Conservation (phyloP, 306 rosid genomes). For the Gastrolobium villosum region DNA sequence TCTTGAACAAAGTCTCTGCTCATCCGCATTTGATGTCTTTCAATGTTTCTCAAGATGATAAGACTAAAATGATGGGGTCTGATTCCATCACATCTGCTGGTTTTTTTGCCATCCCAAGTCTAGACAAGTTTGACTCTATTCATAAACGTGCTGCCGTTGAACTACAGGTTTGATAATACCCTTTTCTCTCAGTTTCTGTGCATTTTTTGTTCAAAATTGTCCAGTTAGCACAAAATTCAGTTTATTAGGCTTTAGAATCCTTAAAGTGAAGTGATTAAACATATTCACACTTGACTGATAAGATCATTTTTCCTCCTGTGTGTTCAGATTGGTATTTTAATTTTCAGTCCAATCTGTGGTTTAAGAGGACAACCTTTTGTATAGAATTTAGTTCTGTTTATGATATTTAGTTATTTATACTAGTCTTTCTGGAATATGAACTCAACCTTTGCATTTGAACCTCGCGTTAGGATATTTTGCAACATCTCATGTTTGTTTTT, state of each 20-base stretch:
- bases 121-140: constrained; percentile 51
- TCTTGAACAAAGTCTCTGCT: constrained; percentile 63
- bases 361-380: background rate
- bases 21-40: constrained; percentile 67
- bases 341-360: constrained; percentile 26
- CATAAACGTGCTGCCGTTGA: constrained; percentile 42
- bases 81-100: constrained; percentile 55
- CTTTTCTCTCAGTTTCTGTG: constrained; percentile 5
- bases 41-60: constrained; percentile 64
- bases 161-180: constrained; percentile 62
- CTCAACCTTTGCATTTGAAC: constrained; percentile 30
- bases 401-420: background rate
- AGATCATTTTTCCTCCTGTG: background rate
- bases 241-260: constrained; percentile 14
- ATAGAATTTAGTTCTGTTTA: background rate
- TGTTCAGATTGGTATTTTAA: constrained; percentile 12
- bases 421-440: constrained; percentile 18
- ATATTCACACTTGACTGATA: constrained; percentile 7
- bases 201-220: constrained; percentile 22
- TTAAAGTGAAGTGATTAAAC: constrained; percentile 3
- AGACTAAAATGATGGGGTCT: constrained; percentile 51
- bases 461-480: constrained; percentile 12
- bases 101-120: constrained; percentile 46
- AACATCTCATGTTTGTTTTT: constrained; percentile 18
- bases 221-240: background rate